Base-by-base conservation (phyloP, 164 flowering plant species). In the grape (Vitis vinifera) region DNA sequence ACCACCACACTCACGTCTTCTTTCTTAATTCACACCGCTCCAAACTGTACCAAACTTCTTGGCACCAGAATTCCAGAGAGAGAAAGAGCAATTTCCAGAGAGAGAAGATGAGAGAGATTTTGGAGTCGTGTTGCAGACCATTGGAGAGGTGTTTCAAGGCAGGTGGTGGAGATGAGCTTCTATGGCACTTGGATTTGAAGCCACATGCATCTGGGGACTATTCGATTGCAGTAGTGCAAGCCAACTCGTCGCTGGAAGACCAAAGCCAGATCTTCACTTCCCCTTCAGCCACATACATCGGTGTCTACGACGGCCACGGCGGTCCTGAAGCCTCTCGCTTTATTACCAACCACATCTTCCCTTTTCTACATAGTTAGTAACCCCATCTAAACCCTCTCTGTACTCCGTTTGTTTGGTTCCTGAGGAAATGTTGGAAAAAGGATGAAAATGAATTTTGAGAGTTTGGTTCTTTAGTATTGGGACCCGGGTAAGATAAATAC, bases 271-370 rank as follows among this genome's bases (percentile, higher is more conserved):
- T 84, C 4, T 77, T 76, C 52, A 77, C 84, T 14, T 75, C 84
- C 0, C 78, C 88, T 9, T 78, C 86, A 9, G 80, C 84, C 37
- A 84, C 86, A 10, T 84, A 72, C 52, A 67, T 82, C 59, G 88
- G 88, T 10, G 83, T 84, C 60, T 84, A 84, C 61, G 88, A 84
- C 66, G 88, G 88, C 59, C 88, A 84, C 50, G 88, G 88, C 13
- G 88, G 88, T 8, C 84, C 88, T 13, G 86, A 85, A 58, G 83
- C 86, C 55, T 78, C 88, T 37, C 76, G 84, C 6, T 85, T 85
- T 67, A 67, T 85, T 55, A 70, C 66, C 30, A 58, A 69, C 11
- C 83, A 75, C 52, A 77, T 85, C 57, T 77, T 85, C 59, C 68
- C 86, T 58, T 80, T 62, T 67, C 70, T 85, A 6, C 76, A 77